Evolutionary conservation across 768 basidiomycete species (phyloP).

Genomic region (Tricholoma furcatifolium): DNA sequence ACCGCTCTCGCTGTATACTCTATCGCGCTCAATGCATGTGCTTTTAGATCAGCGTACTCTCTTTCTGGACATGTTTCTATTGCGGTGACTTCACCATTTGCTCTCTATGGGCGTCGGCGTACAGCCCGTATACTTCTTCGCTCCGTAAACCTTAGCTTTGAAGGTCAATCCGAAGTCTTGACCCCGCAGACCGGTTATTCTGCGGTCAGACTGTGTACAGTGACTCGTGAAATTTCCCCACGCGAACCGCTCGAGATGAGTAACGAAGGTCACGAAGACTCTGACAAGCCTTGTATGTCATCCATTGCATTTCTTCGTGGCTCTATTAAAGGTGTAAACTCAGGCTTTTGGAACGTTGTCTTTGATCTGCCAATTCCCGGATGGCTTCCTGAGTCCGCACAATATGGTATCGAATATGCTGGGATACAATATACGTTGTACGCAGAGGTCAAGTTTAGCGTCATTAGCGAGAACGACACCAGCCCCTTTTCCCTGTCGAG

Average conservation of each 20-base stretch:
- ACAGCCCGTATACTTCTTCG: conserved; percentile 56
- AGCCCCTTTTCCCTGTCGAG: conserved; percentile 45
- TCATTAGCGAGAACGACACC: conserved; percentile 38
- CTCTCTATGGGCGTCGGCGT: conserved; percentile 53
- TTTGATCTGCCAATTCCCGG: conserved; percentile 88
- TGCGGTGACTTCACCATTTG: conserved; percentile 54
- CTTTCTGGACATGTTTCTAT: conserved; percentile 80
- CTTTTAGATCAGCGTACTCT: conserved; percentile 76
- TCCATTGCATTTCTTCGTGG: neutral
- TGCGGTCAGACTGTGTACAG: conserved; percentile 62
- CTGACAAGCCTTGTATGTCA: conserved; percentile 47
- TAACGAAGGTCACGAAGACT: conserved; percentile 63
- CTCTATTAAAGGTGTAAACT: neutral
- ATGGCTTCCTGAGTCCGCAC: conserved; percentile 74
- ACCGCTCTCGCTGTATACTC: neutral
- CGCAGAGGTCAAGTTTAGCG: conserved; percentile 61
- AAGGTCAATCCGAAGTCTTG: conserved; percentile 81
- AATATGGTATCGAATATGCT: conserved; percentile 46
- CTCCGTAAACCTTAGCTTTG: conserved; percentile 75
- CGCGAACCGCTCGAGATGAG: conserved; percentile 56
- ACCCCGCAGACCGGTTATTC: conserved; percentile 66
- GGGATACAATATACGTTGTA: conserved; percentile 68
- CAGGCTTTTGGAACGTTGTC: conserved; percentile 66
- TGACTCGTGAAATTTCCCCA: conserved; percentile 62
- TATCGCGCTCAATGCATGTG: neutral